Conservation (phyloP, 257 asterid genomes). For the Solanum piurae region DNA sequence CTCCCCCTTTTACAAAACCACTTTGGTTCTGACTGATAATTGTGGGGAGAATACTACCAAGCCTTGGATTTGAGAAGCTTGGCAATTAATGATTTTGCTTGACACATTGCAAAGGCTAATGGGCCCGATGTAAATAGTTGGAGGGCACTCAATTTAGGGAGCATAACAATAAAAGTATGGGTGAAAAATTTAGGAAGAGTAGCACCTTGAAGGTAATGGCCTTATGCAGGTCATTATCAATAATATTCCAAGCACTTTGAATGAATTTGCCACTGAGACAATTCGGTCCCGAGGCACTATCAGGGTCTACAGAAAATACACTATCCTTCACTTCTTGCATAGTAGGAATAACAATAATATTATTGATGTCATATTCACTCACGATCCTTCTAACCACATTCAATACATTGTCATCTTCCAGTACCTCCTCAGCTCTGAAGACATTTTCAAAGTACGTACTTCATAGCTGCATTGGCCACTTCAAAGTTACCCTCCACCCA, state of each 20-base stretch:
- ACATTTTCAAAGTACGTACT: neutral
- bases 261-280: too few species aligned
- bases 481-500: neutral
- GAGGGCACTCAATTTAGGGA: neutral
- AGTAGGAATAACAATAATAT: too few species aligned
- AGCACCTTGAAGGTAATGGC: neutral
- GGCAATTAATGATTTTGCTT: neutral
- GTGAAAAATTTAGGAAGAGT: neutral
- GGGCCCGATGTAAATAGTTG: too few species aligned
- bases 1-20: neutral
- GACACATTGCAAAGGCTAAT: too few species aligned
- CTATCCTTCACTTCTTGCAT: too few species aligned
- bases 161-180: neutral
- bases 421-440: neutral
- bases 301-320: too few species aligned
- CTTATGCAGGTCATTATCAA: too few species aligned
- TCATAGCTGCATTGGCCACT: neutral
- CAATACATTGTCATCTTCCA: neutral
- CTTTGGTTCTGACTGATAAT: neutral
- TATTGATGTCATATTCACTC: neutral
- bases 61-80: neutral
- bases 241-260: too few species aligned
- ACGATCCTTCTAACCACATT: neutral
- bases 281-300: too few species aligned
- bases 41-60: neutral